Evolutionary conservation across 495 filamentous ascomycete genomes (phyloP), one percentile per base, ranked within the genome.

Genomic region (Coniosporium apollinis): DNA sequence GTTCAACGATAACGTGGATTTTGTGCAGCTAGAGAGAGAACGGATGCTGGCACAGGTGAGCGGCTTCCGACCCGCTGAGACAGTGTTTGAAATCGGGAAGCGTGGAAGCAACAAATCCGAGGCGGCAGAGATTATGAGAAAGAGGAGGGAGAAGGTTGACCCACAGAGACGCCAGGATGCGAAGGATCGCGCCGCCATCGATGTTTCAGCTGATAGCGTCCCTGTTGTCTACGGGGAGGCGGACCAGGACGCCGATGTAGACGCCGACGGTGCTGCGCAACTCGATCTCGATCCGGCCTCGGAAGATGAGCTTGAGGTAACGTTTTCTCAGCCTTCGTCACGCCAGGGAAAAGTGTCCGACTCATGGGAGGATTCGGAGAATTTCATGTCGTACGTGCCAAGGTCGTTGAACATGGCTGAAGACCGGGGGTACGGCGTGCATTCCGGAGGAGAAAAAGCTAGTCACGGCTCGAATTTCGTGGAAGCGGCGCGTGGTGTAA

Each of bases 351-450:
- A 57, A 20, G 37, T 35, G 20, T 44, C 45, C 44, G 44, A 21
- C 41, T 61, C 65, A 18, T 93, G 74, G 62, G 65, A 80, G 51
- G 85, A 94, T 53, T 66, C 79, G 3, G 89, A 94, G 28, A 69
- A 83, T 49, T 99, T 89, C 67, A 94, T 99, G 82, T 78, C 81
- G 13, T 99, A 99, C 66, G 79, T 67, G 0, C 89, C 89, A 0
- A 69, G 70, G 43, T 67, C 71, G 34, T 67, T 66, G 30, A 85
- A 81, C 53, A 58, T 76, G 3, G 82, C 76, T 20, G 91, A 96
- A 61, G 83, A 92, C 45, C 72, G 77, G 15, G 89, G 72, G 1
- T 97, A 96, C 59, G 82, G 84, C 41, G 84, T 97, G 4, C 80
- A 91, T 56, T 79, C 82, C 4, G 83, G 82, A 30, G 61, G 60